A percentile compares a stretch with the other conserved stretches of the same genome.
These are phyloP conservation scores for Schwanniomyces pseudopolymorphus DNA, from an alignment of 805 yeast species.

Conservation along the genomic window DNA sequence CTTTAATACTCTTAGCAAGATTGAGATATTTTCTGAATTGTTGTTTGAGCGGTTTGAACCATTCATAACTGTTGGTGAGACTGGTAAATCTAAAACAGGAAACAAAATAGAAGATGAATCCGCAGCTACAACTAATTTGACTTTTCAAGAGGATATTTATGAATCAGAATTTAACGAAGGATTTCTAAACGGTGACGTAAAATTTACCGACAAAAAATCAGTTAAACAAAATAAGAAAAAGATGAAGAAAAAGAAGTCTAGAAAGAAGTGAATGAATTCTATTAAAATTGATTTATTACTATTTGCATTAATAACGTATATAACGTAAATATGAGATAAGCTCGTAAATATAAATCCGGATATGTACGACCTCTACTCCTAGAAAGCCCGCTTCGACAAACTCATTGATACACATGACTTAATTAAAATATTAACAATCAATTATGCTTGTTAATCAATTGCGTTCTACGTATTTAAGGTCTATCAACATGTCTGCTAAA, in stretches of 20 bases:
- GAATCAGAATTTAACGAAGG: constrained; percentile 32
- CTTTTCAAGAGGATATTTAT: neutral
- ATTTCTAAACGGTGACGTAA: constrained; percentile 27
- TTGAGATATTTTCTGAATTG: constrained; percentile 27
- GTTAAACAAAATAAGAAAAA: constrained; percentile 18
- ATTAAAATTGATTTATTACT: neutral
- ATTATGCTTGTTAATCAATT: constrained; percentile 19
- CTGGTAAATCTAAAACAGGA: constrained; percentile 7
- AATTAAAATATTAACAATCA: neutral
- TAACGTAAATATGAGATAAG: neutral
- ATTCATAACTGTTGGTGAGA: constrained; percentile 10
- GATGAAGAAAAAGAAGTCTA: constrained; percentile 25
- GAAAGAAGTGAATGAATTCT: constrained; percentile 12
- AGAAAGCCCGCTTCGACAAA: neutral
- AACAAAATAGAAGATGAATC: constrained; percentile 6
- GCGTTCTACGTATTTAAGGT: constrained; percentile 15
- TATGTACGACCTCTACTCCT: neutral
- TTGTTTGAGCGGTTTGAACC: constrained; percentile 25
- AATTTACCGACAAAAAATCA: constrained; percentile 13
- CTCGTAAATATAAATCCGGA: neutral
- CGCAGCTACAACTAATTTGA: neutral
- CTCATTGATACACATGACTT: neutral
- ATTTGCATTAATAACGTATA: neutral
- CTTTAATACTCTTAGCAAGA: constrained; percentile 32
- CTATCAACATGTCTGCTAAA: constrained; percentile 21